A percentile compares a stretch with the other conserved stretches of the same genome.
Evolutionary conservation across 306 rosid genomes (phyloP).

Genomic region (Dalbergia cultrata): DNA sequence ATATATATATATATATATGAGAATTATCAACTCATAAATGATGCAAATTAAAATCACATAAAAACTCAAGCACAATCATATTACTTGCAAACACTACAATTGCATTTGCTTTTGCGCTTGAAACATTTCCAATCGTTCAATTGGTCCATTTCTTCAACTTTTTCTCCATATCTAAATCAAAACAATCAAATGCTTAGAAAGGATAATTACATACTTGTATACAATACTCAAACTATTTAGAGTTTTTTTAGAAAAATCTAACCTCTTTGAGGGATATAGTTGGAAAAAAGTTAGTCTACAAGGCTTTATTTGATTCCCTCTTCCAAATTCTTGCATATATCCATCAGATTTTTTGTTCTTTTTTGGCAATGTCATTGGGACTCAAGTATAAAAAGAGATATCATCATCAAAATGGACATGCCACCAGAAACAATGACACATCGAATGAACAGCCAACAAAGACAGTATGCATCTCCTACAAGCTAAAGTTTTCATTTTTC

Average conservation of each 20-base stretch:
- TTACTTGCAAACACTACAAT: constrained; percentile 75
- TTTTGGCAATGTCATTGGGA: not conserved
- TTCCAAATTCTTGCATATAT: constrained; percentile 55
- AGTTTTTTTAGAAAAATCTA: not conserved
- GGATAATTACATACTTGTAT: not conserved
- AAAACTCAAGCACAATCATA: not conserved
- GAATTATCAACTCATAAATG: not conserved
- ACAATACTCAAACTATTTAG: not conserved
- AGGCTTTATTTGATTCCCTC: constrained; percentile 2
- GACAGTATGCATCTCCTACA: not conserved
- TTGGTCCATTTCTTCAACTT: constrained; percentile 53
- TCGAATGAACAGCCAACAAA: not conserved
- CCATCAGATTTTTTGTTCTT: constrained; percentile 58
- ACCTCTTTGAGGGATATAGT: constrained; percentile 74
- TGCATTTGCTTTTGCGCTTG: constrained; percentile 63
- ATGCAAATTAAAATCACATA: not conserved
- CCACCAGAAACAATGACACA: not conserved
- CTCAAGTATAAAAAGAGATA: too few relatives aligned
- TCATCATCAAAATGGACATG: too few relatives aligned
- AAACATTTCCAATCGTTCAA: constrained; percentile 65
- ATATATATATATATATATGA: not conserved
- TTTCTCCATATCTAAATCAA: constrained; percentile 65
- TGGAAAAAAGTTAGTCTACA: constrained; percentile 59
- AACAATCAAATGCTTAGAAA: not conserved
- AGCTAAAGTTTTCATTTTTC: not conserved